Conservation (phyloP, 441 rosid species). For the Omphalea diandra region DNA sequence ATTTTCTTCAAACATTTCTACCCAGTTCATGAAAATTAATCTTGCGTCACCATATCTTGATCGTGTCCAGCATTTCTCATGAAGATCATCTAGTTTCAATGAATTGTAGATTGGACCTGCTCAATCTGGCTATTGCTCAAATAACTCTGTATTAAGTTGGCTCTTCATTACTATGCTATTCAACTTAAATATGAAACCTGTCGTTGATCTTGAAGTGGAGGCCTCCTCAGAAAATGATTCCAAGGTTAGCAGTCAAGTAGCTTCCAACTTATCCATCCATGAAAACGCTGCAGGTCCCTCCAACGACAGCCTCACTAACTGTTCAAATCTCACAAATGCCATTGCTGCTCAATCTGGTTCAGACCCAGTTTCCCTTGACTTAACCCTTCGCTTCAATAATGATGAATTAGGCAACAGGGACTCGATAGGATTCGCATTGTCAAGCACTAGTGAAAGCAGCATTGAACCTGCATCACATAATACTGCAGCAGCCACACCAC, state of each 20-base stretch:
- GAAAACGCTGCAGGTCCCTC: constrained; percentile 34
- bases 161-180: background rate
- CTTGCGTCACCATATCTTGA: no score
- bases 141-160: no score
- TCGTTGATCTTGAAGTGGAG: constrained; percentile 54
- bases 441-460: constrained; percentile 68
- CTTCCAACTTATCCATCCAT: constrained; percentile 54
- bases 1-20: no score
- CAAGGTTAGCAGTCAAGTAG: constrained; percentile 60
- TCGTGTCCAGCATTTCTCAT: constrained; percentile 22
- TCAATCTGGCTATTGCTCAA: no score
- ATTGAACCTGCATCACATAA: constrained; percentile 38
- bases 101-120: no score
- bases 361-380: constrained; percentile 43
- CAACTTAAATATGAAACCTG: constrained; percentile 43
- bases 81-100: constrained; percentile 20
- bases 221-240: constrained; percentile 52
- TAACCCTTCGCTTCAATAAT: constrained; percentile 45
- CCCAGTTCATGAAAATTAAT: no score
- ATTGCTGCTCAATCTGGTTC: constrained; percentile 28
- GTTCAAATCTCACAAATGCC: constrained; percentile 24
- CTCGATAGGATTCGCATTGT: constrained; percentile 43
- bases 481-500: constrained; percentile 31
- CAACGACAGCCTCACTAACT: constrained; percentile 33
- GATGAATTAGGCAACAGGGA: constrained; percentile 29